Evolutionary conservation across 2,329 filamentous ascomycete species (phyloP), one percentile per base, ranked within the genome.

Genomic region (Coleophoma cylindrospora): DNA sequence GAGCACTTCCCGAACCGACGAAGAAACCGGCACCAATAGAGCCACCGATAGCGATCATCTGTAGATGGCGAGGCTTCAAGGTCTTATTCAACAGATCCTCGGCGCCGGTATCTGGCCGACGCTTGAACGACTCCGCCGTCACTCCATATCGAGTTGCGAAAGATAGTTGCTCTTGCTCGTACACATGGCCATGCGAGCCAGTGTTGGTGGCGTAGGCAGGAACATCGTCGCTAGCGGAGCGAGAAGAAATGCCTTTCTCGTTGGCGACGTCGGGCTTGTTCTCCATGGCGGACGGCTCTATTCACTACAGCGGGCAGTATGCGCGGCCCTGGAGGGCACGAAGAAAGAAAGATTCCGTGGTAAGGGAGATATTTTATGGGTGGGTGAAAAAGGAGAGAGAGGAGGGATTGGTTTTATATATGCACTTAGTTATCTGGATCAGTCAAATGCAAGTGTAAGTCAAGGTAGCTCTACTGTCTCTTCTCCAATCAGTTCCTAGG

Each of bases 21-120:
- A 95, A 95, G 2, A 96, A 74, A 58, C 91, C 91, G 33, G 87
- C 91, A 79, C 87, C 87, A 61, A 96, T 95, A 12, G 87, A 92
- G 41, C 91, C 91, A 61, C 91, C 91, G 58, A 96, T 95, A 15
- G 91, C 91, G 74, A 96, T 96, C 91, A 96, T 96, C 72, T 96
- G 91, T 64, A 96, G 66, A 73, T 96, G 91, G 37, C 90, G 78
- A 22, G 84, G 83, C 69, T 94, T 92, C 58, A 95, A 70, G 66
- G 83, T 86, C 61, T 90, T 78, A 48, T 87, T 81, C 44, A 96
- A 75, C 5, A 86, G 82, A 53, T 64, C 62, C 15, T 57, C 51
- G 41, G 51, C 55, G 21, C 59, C 53, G 3, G 49, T 50, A 37
- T 53, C 27, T 4, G 60, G 65, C 40, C 67, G 60, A 21, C 56